Percentiles rank a stretch among this genome's conserved stretches.
phyloP scores from a whole-genome alignment of 768 basidiomycete species.

The Auricularia sp. region DNA sequence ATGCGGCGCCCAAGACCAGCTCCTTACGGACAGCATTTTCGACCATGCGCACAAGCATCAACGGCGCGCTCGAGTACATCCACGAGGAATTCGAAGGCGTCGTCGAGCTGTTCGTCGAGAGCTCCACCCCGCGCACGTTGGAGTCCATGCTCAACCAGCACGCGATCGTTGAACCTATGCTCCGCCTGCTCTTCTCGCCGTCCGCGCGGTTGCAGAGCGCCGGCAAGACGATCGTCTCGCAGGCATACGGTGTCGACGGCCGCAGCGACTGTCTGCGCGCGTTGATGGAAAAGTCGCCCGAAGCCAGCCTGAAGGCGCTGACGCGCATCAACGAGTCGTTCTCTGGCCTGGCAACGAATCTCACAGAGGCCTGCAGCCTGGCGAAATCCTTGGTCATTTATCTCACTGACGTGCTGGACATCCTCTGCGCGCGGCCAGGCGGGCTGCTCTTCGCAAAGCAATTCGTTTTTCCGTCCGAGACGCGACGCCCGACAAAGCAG shows the following conservation, averaged over 20 bases:
- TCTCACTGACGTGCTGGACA: conserved; percentile 86
- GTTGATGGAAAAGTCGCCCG: conserved; percentile 58
- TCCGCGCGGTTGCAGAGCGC: conserved; percentile 61
- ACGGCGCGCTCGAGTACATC: conserved; percentile 46
- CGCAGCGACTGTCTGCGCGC: conserved; percentile 81
- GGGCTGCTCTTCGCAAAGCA: conserved; percentile 52
- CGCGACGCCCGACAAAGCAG: conserved; percentile 31
- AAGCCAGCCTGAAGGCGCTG: conserved; percentile 60
- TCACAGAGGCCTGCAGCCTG: conserved; percentile 82
- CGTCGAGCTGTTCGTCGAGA: conserved; percentile 57
- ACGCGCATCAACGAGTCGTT: conserved; percentile 60
- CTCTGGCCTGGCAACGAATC: conserved; percentile 43
- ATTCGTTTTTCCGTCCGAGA: conserved; percentile 39
- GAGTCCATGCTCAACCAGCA: conserved; percentile 48
- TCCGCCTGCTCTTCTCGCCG: conserved; percentile 74
- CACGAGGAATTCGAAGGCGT: conserved; percentile 53
- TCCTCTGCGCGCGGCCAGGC: conserved; percentile 62
- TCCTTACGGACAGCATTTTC: conserved; percentile 16
- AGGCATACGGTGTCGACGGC: conserved; percentile 77
- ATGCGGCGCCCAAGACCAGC: conserved; percentile 24
- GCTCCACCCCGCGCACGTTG: conserved; percentile 36
- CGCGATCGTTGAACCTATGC: conserved; percentile 49
- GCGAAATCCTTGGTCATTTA: conserved; percentile 87
- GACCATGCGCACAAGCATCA: conserved; percentile 44
- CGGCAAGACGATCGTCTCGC: conserved; percentile 69